Conservation (phyloP, 495 filamentous ascomycete genomes). For the Penicillium soppii region DNA sequence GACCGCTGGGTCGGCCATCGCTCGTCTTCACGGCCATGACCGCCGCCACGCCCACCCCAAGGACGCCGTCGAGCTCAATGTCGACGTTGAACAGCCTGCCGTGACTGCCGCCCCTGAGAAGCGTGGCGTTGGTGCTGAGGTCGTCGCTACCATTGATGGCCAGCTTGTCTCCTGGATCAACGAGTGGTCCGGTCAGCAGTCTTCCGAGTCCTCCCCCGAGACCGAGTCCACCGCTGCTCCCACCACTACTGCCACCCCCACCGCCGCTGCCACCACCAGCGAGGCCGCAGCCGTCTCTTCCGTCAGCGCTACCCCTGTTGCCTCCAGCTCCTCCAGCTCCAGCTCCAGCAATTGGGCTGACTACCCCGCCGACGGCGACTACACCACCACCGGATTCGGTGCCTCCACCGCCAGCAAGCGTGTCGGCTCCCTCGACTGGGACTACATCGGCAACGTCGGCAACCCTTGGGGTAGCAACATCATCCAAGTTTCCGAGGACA, state of each 20-base stretch:
- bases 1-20: slow-evolving; percentile 42
- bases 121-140: slow-evolving; percentile 45
- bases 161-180: slow-evolving; percentile 63
- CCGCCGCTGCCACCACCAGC: slow-evolving; percentile 15
- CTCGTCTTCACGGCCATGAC: slow-evolving; percentile 47
- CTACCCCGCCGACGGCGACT: slow-evolving; percentile 21
- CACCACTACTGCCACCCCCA: slow-evolving; percentile 17
- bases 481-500: slow-evolving; percentile 36
- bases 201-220: slow-evolving; percentile 21
- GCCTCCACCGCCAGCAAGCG: slow-evolving; percentile 14
- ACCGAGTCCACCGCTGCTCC: slow-evolving; percentile 15
- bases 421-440: slow-evolving; percentile 18
- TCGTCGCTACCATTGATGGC: slow-evolving; percentile 64
- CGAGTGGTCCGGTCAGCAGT: slow-evolving; percentile 49
- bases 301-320: slow-evolving; percentile 10
- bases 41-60: slow-evolving; percentile 41
- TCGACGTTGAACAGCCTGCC: slow-evolving; percentile 37
- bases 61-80: slow-evolving; percentile 28
- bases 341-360: slow-evolving; percentile 27
- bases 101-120: slow-evolving; percentile 50
- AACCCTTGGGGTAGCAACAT: slow-evolving; percentile 56
- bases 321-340: slow-evolving; percentile 17
- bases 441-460: slow-evolving; percentile 48
- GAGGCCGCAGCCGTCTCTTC: slow-evolving; percentile 11
- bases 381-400: slow-evolving; percentile 33